Percentiles rank a stretch among this genome's conserved stretches.
Evolutionary conservation across 108 stramenopile genomes (phyloP).

Genomic region (Pseudonitzschia multiseries): DNA sequence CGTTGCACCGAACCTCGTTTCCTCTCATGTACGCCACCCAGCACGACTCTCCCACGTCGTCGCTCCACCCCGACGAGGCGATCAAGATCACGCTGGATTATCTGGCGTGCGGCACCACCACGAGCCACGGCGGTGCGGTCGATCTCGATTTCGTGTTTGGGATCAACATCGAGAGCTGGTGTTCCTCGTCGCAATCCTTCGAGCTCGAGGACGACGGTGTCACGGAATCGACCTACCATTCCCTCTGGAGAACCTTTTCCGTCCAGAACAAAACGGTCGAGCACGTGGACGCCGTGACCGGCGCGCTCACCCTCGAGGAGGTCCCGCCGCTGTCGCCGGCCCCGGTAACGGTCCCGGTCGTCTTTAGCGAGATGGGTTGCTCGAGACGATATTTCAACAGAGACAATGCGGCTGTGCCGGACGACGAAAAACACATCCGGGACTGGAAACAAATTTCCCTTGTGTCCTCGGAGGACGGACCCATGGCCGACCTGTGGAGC

Average conservation of each 20-base stretch:
- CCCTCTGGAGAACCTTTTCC: slow-evolving; percentile 38
- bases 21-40: slow-evolving; percentile 65
- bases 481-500: slow-evolving; percentile 49
- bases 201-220: slow-evolving; percentile 44
- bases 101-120: slow-evolving; percentile 30
- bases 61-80: slow-evolving; percentile 26
- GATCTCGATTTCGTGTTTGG: slow-evolving; percentile 22
- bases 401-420: slow-evolving; percentile 44
- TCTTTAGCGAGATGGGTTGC: slow-evolving; percentile 74
- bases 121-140: not conserved
- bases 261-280: slow-evolving; percentile 16
- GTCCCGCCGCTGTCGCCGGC: not conserved
- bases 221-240: slow-evolving; percentile 2
- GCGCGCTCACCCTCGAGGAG: not conserved
- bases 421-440: slow-evolving; percentile 10
- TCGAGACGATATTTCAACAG: slow-evolving; percentile 51
- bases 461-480: not conserved
- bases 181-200: slow-evolving; percentile 53
- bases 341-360: slow-evolving; percentile 35
- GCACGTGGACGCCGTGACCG: not conserved
- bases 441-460: not conserved
- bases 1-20: slow-evolving; percentile 6
- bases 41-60: slow-evolving; percentile 43
- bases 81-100: slow-evolving; percentile 55
- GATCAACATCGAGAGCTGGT: slow-evolving; percentile 70